These are phyloP conservation scores for Erigeron canadensis DNA, from an alignment of 129 eudicot species.

Conservation along the genomic window DNA sequence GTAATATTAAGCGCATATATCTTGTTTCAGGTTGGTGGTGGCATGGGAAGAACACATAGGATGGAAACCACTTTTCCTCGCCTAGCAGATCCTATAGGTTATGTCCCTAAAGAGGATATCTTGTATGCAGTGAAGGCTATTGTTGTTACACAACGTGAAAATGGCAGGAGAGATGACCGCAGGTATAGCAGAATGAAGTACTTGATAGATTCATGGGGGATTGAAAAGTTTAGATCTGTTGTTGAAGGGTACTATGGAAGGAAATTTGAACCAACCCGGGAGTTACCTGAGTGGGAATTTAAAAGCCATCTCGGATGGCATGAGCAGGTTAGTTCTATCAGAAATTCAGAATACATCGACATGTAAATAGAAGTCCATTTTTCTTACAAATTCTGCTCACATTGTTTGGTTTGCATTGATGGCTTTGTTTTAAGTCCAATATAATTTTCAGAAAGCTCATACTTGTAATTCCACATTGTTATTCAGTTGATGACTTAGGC, in stretches of 20 bases:
- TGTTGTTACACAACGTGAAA: conserved; percentile 93
- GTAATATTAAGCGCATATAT: not conserved
- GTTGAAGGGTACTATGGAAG: conserved; percentile 82
- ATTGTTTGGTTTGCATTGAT: not conserved
- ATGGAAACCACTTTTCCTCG: conserved; percentile 85
- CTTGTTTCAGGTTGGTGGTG: conserved; percentile 89
- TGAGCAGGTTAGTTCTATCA: conserved; percentile 64
- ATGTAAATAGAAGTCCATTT: not conserved
- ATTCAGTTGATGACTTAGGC: not conserved
- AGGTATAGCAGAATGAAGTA: conserved; percentile 97
- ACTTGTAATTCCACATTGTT: not conserved
- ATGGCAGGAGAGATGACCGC: conserved; percentile 97
- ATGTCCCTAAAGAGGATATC: conserved; percentile 95
- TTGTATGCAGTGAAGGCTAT: conserved; percentile 96
- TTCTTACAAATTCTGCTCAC: not conserved
- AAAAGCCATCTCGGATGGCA: conserved; percentile 96
- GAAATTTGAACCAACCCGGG: conserved; percentile 73
- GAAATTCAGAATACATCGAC: not conserved
- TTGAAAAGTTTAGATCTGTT: conserved; percentile 86
- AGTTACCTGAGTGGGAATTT: conserved; percentile 97
- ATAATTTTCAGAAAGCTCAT: not conserved
- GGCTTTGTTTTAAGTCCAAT: too few relatives aligned
- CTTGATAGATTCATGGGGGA: conserved; percentile 92
- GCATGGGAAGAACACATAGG: conserved; percentile 99
- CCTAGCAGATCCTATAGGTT: conserved; percentile 89